A percentile compares a stretch with the other conserved stretches of the same genome.
phyloP scores from a whole-genome alignment of 768 basidiomycete species.

The Russula griseocarnosa region DNA sequence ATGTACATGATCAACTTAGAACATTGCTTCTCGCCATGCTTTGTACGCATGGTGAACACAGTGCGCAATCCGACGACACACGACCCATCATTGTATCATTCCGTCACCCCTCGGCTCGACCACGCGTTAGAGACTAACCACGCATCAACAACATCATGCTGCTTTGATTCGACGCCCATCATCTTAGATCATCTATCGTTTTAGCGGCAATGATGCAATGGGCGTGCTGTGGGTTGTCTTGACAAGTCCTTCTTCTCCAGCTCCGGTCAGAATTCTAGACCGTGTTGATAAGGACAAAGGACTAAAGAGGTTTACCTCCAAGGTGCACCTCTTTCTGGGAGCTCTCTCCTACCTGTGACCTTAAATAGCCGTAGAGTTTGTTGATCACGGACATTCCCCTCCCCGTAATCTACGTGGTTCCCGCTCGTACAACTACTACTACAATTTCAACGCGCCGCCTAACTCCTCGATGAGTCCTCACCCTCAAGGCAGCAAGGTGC shows the following conservation, averaged over 20 bases:
- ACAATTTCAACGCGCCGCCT: neutral
- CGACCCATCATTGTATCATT: neutral
- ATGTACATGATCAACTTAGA: neutral
- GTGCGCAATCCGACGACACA: neutral
- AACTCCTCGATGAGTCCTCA: neutral
- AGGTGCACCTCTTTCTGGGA: conserved; percentile 1
- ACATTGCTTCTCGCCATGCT: neutral
- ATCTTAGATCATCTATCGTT: neutral
- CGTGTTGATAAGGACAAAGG: neutral
- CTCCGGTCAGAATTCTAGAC: neutral
- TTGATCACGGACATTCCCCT: neutral
- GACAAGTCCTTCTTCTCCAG: neutral
- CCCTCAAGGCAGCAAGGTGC: no score
- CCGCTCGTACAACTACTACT: neutral
- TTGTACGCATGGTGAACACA: neutral
- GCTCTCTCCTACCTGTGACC: neutral
- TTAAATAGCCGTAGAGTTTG: neutral
- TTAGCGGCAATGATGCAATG: neutral
- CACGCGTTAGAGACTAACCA: neutral
- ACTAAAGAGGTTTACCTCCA: neutral
- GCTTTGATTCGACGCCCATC: neutral
- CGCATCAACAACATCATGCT: neutral
- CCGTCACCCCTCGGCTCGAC: neutral
- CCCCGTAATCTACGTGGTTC: neutral
- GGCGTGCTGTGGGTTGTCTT: neutral